Evolutionary conservation across 1,284 basidiomycete species (phyloP), one percentile per base, ranked within the genome.

Genomic region (Melampsora larici-populina): DNA sequence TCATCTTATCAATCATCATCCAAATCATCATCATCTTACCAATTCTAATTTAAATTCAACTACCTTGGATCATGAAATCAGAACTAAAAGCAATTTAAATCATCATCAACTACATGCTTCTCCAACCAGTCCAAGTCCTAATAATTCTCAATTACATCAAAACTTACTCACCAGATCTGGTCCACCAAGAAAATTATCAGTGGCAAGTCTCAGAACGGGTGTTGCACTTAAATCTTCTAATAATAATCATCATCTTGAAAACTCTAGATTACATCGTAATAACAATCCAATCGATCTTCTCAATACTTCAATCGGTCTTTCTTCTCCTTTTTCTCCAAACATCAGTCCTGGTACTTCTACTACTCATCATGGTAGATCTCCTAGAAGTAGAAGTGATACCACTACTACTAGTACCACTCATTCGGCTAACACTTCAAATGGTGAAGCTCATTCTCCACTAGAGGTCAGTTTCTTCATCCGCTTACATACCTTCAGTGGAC

Each of bases 371-470:
- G 64, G 51, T 58, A 62, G 40, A 70, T 69, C 46, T 17, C 33
- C 55, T 51, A 51, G 75, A 21, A 55, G 49, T 65, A 70, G 75
- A 58, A 64, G 40, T 46, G 62, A 78, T 49, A 64, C 67, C 21
- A 76, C 46, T 11, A 62, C 67, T 40, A 68, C 60, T 48, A 77
- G 46, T 63, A 33, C 66, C 24, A n/a, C 67, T 1, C 9, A 70
- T 29, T 70, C 55, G n/a, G 46, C 17, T 46, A 67, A 40, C 17
- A 63, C 49, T 70, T 15, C 67, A 26, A 48, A 62, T 8, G 1
- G 21, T 24, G 75, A 78, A 24, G 40, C 46, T 43, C 68, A 70
- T 58, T 26, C 75, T 11, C 75, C 75, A 55, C 31, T 78, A 62
- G 75, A 78, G 67, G 75, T 70, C 3, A 9, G 68, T 70, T 21